Percentiles rank a stretch among this genome's conserved stretches.
These are phyloP conservation scores for Berberis vulgaris DNA, from an alignment of 164 flowering plant species.

Conservation along the genomic window DNA sequence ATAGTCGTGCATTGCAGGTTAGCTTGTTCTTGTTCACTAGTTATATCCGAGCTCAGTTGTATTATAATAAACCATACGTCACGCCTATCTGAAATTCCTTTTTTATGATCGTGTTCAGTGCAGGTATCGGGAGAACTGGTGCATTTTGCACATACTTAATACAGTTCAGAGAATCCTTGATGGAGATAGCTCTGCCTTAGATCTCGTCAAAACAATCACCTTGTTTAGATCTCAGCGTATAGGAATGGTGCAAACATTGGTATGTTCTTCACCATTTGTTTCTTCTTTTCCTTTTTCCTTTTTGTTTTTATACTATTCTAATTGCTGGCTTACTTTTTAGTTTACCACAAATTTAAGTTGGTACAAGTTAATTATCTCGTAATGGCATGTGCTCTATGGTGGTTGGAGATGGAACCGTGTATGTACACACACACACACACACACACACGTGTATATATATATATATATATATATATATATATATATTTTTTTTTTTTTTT, in stretches of 20 bases:
- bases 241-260: conserved; percentile 97
- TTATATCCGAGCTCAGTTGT: background rate
- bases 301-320: conserved; percentile 1
- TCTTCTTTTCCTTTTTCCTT: background rate
- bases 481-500: too few relatives aligned
- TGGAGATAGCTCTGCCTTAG: conserved; percentile 91
- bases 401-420: too few relatives aligned
- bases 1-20: conserved; percentile 99
- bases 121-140: conserved; percentile 98
- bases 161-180: conserved; percentile 80
- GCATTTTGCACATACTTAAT: conserved; percentile 80
- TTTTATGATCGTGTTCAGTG: conserved; percentile 43
- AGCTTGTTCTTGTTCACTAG: conserved; percentile 2
- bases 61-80: background rate
- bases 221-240: conserved; percentile 79
- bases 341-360: too few relatives aligned
- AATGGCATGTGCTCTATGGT: too few relatives aligned
- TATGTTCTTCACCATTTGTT: conserved; percentile 14
- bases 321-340: background rate
- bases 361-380: too few relatives aligned
- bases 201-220: conserved; percentile 52
- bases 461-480: too few relatives aligned
- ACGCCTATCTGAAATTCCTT: conserved; percentile 14
- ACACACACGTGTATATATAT: too few relatives aligned
- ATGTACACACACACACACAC: too few relatives aligned